phyloP scores from a whole-genome alignment of 78 protist species.

The Acrasis kona region DNA sequence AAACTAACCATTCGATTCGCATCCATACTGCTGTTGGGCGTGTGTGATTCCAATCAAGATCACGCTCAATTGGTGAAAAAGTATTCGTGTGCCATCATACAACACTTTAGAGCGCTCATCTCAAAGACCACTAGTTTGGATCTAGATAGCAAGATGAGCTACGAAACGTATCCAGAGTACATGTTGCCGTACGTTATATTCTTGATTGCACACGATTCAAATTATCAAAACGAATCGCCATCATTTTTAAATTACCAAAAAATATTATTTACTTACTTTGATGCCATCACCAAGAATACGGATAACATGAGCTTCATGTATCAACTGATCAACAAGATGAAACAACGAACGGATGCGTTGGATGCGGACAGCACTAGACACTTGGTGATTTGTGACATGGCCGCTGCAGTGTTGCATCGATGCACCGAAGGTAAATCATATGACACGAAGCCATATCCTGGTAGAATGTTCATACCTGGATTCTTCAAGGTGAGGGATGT shows the following conservation, averaged over 20 bases:
- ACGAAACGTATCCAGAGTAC: neutral
- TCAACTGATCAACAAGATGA: neutral
- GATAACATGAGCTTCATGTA: neutral
- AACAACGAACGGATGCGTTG: neutral
- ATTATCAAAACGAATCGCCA: neutral
- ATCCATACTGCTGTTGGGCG: neutral
- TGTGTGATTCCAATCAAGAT: neutral
- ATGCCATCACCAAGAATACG: neutral
- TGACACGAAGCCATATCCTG: neutral
- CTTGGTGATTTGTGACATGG: neutral
- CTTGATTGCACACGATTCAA: neutral
- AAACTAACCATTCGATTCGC: neutral
- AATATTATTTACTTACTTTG: neutral
- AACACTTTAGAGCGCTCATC: no score
- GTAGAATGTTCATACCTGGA: neutral
- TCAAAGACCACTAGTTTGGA: no score
- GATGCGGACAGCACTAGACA: neutral
- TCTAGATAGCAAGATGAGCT: neutral
- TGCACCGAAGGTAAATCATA: neutral
- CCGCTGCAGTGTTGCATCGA: neutral
- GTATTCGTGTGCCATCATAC: no score
- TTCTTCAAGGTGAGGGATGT: neutral
- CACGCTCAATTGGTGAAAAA: no score
- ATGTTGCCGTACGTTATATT: neutral
- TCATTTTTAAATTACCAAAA: neutral